These are phyloP conservation scores for Myxozyma neotropica DNA, from an alignment of 805 yeast genomes.

Conservation along the genomic window DNA sequence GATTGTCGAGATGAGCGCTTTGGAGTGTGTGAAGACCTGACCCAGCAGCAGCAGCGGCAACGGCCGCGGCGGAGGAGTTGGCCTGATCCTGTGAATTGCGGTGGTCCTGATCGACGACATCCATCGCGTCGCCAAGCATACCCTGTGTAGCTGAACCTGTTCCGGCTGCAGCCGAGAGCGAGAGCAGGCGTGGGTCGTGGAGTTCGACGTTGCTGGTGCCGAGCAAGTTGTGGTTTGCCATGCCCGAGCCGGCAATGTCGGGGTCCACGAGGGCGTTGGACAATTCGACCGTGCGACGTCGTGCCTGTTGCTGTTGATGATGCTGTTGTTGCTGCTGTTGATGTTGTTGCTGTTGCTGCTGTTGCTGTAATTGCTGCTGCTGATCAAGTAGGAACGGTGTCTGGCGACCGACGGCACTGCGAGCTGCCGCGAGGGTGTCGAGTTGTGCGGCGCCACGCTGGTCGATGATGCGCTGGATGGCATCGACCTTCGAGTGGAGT, in stretches of 20 bases:
- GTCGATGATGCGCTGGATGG: slow-evolving; percentile 36
- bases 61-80: not conserved
- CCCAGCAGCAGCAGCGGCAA: slow-evolving; percentile 2
- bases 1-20: slow-evolving; percentile 13
- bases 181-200: slow-evolving; percentile 31
- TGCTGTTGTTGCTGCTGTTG: slow-evolving; percentile 16
- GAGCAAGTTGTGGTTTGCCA: slow-evolving; percentile 12
- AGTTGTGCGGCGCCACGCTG: slow-evolving; percentile 18
- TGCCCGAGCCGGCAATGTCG: slow-evolving; percentile 13
- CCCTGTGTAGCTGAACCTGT: slow-evolving; percentile 1
- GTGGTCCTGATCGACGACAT: slow-evolving; percentile 2
- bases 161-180: slow-evolving; percentile 12
- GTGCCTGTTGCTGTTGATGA: slow-evolving; percentile 36
- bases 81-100: not conserved
- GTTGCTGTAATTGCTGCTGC: slow-evolving; percentile 14
- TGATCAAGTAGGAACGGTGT: slow-evolving; percentile 6
- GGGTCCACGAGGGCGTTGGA: slow-evolving; percentile 8
- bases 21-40: not conserved
- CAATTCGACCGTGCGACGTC: slow-evolving; percentile 8
- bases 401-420: slow-evolving; percentile 9
- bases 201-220: slow-evolving; percentile 21
- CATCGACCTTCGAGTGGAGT: slow-evolving; percentile 38
- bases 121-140: slow-evolving; percentile 17
- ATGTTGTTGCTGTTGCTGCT: slow-evolving; percentile 13
- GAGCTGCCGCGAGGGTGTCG: slow-evolving; percentile 7